Evolutionary conservation across 306 rosid genomes (phyloP).

Genomic region (Senna siamea): DNA sequence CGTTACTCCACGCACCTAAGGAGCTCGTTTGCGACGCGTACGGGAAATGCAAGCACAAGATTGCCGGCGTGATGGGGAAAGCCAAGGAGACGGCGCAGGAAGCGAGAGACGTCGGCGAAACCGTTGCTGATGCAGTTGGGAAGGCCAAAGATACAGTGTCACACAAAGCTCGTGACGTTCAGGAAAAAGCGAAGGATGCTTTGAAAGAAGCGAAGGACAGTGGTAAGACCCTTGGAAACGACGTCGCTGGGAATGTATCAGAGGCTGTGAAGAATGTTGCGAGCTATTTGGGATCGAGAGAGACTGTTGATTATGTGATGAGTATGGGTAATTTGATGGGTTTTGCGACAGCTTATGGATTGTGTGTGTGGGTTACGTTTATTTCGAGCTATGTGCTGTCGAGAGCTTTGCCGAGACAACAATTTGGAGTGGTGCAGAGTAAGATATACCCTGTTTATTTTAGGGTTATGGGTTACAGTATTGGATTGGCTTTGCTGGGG

Average conservation of each 20-base stretch:
- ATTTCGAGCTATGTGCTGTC: conserved; percentile 65
- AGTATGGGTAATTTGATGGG: conserved; percentile 53
- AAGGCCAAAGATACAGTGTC: conserved; percentile 41
- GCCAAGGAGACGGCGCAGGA: conserved; percentile 47
- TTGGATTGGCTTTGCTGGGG: conserved; percentile 59
- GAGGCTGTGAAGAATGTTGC: conserved; percentile 14
- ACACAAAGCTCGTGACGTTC: conserved; percentile 28
- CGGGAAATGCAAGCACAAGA: conserved; percentile 69
- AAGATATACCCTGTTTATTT: conserved; percentile 86
- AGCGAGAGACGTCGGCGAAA: conserved; percentile 27
- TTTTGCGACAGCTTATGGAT: conserved; percentile 65
- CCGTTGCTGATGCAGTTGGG: conserved; percentile 18
- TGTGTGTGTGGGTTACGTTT: conserved; percentile 79
- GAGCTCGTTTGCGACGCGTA: conserved; percentile 74
- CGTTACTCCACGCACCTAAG: conserved; percentile 33
- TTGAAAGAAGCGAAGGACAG: conserved; percentile 25
- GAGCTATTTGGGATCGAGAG: not conserved
- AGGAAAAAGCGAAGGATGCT: conserved; percentile 19
- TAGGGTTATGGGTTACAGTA: conserved; percentile 52
- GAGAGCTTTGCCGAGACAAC: conserved; percentile 64
- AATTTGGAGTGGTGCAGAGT: conserved; percentile 80
- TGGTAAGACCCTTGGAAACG: conserved; percentile 31
- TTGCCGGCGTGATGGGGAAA: conserved; percentile 50
- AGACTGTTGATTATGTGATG: conserved; percentile 15
- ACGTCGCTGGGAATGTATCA: conserved; percentile 43